These are phyloP conservation scores for Fragaria vesca DNA, from an alignment of 306 rosid genomes.

Conservation along the genomic window DNA sequence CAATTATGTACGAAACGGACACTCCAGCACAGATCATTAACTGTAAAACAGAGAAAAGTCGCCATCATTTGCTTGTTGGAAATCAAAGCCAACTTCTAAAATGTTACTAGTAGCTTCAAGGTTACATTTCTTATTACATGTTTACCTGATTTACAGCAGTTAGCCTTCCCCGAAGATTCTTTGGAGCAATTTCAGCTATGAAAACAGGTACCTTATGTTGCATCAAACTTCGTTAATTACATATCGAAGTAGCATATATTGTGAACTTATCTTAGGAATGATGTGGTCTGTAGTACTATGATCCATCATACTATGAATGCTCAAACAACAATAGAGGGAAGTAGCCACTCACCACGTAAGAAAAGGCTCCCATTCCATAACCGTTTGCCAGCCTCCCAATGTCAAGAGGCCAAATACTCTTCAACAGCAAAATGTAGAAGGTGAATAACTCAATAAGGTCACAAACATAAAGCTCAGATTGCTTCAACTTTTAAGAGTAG, in stretches of 20 bases:
- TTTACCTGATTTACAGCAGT: constrained; percentile 86
- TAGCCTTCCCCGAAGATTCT: constrained; percentile 77
- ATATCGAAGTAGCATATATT: not conserved
- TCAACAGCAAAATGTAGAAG: constrained; percentile 15
- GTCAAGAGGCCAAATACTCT: constrained; percentile 69
- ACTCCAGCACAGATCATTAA: constrained; percentile 65
- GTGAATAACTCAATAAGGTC: constrained; percentile 2
- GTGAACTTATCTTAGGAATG: not conserved
- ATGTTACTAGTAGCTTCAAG: not conserved
- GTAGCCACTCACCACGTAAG: constrained; percentile 58
- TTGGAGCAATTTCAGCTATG: constrained; percentile 89
- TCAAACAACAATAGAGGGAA: not conserved
- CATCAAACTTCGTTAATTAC: constrained; percentile 16
- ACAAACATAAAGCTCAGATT: constrained; percentile 12
- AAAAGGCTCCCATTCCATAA: constrained; percentile 94
- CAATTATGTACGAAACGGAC: constrained; percentile 72
- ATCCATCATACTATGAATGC: not conserved
- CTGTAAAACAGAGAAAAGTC: constrained; percentile 28
- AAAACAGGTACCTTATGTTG: constrained; percentile 71
- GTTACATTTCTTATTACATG: not conserved
- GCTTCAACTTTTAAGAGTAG: not conserved
- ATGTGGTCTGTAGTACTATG: not conserved
- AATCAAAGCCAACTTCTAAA: not conserved
- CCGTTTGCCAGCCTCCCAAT: constrained; percentile 89
- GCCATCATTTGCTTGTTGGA: not conserved